Conservation (phyloP, 345 rosid species). For the Raphanus raphanistrum region DNA sequence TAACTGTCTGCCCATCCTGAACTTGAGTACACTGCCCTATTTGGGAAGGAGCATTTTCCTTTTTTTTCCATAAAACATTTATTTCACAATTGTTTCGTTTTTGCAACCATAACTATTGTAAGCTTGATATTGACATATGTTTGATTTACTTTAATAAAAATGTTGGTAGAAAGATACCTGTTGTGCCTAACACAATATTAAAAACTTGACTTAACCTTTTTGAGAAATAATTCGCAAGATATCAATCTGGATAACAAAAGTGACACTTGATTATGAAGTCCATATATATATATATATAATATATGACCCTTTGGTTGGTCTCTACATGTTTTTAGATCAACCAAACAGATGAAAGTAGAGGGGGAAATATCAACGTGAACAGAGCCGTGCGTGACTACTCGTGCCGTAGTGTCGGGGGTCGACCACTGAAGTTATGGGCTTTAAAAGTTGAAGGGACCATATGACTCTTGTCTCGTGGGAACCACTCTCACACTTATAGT, state of each 20-base stretch:
- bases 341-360: constrained; percentile 17
- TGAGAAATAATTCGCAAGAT: constrained; percentile 19
- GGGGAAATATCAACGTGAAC: constrained; percentile 32
- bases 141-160: constrained; percentile 9
- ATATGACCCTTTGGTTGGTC: constrained; percentile 15
- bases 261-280: constrained; percentile 21
- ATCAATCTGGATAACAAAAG: constrained; percentile 10
- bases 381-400: constrained; percentile 40
- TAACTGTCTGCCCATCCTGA: not conserved
- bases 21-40: not conserved
- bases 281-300: constrained; percentile 7
- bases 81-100: not conserved
- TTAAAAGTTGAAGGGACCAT: constrained; percentile 33
- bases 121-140: constrained; percentile 3
- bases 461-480: constrained; percentile 31
- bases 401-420: constrained; percentile 41
- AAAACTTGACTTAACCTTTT: not conserved
- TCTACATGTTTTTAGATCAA: constrained; percentile 23
- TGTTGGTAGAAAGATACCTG: constrained; percentile 14
- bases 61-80: not conserved
- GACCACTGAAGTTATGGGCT: constrained; percentile 39
- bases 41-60: not conserved
- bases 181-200: constrained; percentile 6
- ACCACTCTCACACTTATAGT: constrained; percentile 25
- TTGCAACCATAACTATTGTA: not conserved